Percentiles rank a stretch among this genome's conserved stretches.
These are phyloP conservation scores for Cutaneotrichosporon sp. DNA, from an alignment of 1,284 basidiomycete genomes.

Conservation along the genomic window DNA sequence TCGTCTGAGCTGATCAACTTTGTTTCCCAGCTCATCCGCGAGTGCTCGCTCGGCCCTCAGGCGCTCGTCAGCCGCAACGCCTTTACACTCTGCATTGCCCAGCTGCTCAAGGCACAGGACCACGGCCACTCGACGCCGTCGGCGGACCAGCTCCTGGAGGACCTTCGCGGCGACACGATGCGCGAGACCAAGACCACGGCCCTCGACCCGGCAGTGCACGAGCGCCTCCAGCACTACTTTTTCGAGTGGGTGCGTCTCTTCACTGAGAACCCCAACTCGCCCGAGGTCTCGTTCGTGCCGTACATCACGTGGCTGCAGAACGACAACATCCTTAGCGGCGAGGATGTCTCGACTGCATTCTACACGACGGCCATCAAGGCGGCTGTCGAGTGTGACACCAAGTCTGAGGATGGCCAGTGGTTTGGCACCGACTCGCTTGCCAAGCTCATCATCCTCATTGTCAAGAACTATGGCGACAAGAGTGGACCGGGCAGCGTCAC, in stretches of 20 bases:
- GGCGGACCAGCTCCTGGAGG: conserved; percentile 45
- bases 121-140: conserved; percentile 31
- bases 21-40: conserved; percentile 74
- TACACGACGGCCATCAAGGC: conserved; percentile 97
- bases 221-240: conserved; percentile 57
- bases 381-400: conserved; percentile 85
- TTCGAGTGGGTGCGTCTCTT: conserved; percentile 90
- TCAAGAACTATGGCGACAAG: conserved; percentile 79
- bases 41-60: conserved; percentile 73
- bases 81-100: conserved; percentile 75
- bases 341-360: conserved; percentile 95
- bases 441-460: conserved; percentile 91
- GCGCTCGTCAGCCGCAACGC: conserved; percentile 70
- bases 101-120: conserved; percentile 58
- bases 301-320: conserved; percentile 95
- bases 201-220: conserved; percentile 48
- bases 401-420: conserved; percentile 71
- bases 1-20: conserved; percentile 75
- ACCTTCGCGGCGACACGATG: conserved; percentile 28
- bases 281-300: conserved; percentile 94
- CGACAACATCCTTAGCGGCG: conserved; percentile 92
- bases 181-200: conserved; percentile 23
- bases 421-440: conserved; percentile 94
- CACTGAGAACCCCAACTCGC: conserved; percentile 59
- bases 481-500: conserved; percentile 73